Percentiles rank a stretch among this genome's conserved stretches.
Conservation (phyloP, 306 rosid species). For the Fragaria nilgerrensis region DNA sequence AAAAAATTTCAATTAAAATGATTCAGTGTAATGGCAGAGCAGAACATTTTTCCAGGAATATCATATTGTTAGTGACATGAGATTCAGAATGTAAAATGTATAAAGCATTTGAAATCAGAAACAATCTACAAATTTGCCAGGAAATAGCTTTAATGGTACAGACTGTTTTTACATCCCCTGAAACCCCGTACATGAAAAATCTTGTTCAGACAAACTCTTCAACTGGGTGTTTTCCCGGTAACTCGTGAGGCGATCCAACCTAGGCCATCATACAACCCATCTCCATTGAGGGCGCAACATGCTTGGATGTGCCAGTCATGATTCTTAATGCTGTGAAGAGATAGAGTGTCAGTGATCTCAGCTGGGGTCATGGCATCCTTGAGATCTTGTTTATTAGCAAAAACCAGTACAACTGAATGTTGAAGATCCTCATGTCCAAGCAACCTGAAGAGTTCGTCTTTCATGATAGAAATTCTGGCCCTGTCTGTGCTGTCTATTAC, state of each 20-base stretch:
- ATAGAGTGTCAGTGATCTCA: constrained; percentile 88
- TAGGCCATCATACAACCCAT: constrained; percentile 86
- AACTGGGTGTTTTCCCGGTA: constrained; percentile 69
- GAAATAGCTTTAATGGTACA: constrained; percentile 41
- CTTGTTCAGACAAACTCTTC: constrained; percentile 16
- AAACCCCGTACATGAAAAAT: constrained; percentile 32
- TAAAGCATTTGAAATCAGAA: constrained; percentile 32
- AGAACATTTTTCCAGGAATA: neutral
- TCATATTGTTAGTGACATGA: no score
- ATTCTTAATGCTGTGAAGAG: constrained; percentile 97
- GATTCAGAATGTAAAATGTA: constrained; percentile 2
- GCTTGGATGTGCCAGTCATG: constrained; percentile 99
- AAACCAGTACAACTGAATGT: constrained; percentile 73
- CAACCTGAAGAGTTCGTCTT: constrained; percentile 93
- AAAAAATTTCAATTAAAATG: constrained; percentile 22
- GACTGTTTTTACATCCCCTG: constrained; percentile 32
- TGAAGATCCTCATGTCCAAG: constrained; percentile 90
- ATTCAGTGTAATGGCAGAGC: neutral
- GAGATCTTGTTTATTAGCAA: constrained; percentile 93
- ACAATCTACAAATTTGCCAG: constrained; percentile 41
- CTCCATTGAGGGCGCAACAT: constrained; percentile 93
- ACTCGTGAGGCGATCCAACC: constrained; percentile 93
- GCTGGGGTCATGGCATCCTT: constrained; percentile 99
- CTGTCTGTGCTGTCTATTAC: constrained; percentile 98
- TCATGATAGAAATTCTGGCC: constrained; percentile 83